Percentiles rank a stretch among this genome's conserved stretches.
Evolutionary conservation across 257 asterid genomes (phyloP).

Genomic region (Lantana camara): DNA sequence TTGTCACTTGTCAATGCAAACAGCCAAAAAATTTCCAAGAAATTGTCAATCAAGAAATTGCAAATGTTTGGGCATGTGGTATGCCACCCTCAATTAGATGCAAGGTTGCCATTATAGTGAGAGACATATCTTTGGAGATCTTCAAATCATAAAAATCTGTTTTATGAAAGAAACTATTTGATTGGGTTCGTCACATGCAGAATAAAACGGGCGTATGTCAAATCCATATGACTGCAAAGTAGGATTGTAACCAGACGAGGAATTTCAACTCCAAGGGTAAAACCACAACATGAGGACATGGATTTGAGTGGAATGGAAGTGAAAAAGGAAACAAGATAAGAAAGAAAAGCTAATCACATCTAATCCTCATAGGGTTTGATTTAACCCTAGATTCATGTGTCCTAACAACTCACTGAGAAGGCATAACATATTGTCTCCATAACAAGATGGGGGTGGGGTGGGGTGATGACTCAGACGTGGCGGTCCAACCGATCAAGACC

Average conservation of each 20-base stretch:
- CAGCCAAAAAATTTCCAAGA: constrained; percentile 22
- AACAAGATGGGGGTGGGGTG: constrained; percentile 23
- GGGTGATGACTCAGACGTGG: constrained; percentile 37
- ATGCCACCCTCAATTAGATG: constrained; percentile 31
- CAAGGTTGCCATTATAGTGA: constrained; percentile 22
- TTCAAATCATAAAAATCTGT: neutral
- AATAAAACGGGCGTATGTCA: too few relatives aligned
- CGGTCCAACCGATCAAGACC: constrained; percentile 35
- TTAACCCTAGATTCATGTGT: constrained; percentile 34
- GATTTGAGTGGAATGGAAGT: constrained; percentile 43
- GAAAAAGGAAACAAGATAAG: constrained; percentile 56
- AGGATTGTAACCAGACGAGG: neutral
- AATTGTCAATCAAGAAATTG: constrained; percentile 30
- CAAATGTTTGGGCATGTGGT: constrained; percentile 28
- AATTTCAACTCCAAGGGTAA: constrained; percentile 18
- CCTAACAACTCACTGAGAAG: constrained; percentile 41
- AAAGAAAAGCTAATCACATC: constrained; percentile 29
- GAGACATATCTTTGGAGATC: constrained; percentile 6
- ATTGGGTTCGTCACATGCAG: neutral
- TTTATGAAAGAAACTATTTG: neutral
- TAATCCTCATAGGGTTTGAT: constrained; percentile 42
- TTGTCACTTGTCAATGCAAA: constrained; percentile 24
- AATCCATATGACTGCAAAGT: too few relatives aligned
- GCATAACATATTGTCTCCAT: constrained; percentile 35
- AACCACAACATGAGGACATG: constrained; percentile 47